Base-by-base conservation (phyloP, 1,139 yeast genomes). In the Pneumocystis sp. region DNA sequence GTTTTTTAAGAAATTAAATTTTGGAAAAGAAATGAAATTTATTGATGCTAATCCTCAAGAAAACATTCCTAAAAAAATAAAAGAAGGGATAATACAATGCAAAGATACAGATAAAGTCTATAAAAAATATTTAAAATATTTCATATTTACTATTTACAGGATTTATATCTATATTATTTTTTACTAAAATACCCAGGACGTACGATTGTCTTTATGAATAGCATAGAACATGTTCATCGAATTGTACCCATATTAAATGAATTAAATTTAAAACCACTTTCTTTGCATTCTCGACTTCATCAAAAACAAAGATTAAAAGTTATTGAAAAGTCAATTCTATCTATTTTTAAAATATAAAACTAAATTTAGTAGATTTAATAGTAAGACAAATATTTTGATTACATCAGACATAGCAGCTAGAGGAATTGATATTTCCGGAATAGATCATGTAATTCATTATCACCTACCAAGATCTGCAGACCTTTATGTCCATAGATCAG, bases 341-440 rank as follows among this genome's bases (percentile, higher is more conserved):
- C 5, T 73, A 80, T 82, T 68, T 87, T 85, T 75, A 82, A 81
- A 70, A 81, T 78, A 64, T 82, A 85, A 40, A 29, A 17, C 61
- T 63, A n/a, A 50, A 63, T 56, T 31, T 29, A 63, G 15, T 78
- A 82, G 72, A 74, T 80, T 71, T 79, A 77, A 68, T 66, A 80
- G 72, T 29, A 73, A 75, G 6, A 79, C 69, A 1, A 82, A 89
- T 0, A 91, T 93, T 1, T 79, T 95, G 65, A 83, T 95, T 65
- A 96, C 97, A 0, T 89, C 97, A 1, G 99, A 93, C 76, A 97
- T 93, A 64, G 98, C 99, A 1, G 98, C 99, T 6, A 84, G 99
- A 79, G 99, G 99, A 68, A 81, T 95, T 68, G 99, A 95, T 80
- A 89, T 95, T 67, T 87, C 96, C 1, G 82, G 83, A 63, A 91